Evolutionary conservation across 2,329 filamentous ascomycete genomes (phyloP), one percentile per base, ranked within the genome.

Genomic region (Venturia effusa): DNA sequence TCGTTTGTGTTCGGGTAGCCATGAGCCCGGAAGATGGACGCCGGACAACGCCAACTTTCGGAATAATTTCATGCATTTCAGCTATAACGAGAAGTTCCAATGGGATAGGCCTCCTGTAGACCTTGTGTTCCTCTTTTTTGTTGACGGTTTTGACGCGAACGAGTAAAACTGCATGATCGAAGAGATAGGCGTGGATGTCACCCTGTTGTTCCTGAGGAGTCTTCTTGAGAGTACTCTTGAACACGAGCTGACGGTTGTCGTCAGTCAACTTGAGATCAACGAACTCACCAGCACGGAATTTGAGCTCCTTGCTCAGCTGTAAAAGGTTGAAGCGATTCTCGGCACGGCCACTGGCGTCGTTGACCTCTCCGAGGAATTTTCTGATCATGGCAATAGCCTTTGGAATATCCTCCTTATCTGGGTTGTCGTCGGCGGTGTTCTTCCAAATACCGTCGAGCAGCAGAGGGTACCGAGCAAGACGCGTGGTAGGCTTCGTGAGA

Each of bases 281-380:
- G 71, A 88, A 89, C 71, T 97, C 93, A 67, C 91, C 91, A 1
- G 90, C 88, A 51, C 88, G 85, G 81, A 96, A 99, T 67, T 93
- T 91, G 67, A 99, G 84, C 70, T 96, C 90, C 69, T 94, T 87
- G 72, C 97, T 94, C 39, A 99, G 83, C 69, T 92, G 89, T 74
- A 93, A 88, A 64, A 99, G 79, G 73, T 97, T 97, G 81, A 96
- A 97, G 62, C 94, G 88, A 73, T 99, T 99, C 76, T 99, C 94
- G 0, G 94, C 92, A 78, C 96, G 97, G 70, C 94, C 94, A 68
- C 92, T 96, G 75, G 97, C 94, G 17, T 90, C 84, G 71, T 99
- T 99, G 72, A 99, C 94, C 67, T 90, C 84, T 61, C 85, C 88
- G 61, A 99, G 79, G 69, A 96, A 88, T 68, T 93, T 90, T 70